Base-by-base conservation (phyloP, 768 basidiomycete species). In the Amanita exitialis region DNA sequence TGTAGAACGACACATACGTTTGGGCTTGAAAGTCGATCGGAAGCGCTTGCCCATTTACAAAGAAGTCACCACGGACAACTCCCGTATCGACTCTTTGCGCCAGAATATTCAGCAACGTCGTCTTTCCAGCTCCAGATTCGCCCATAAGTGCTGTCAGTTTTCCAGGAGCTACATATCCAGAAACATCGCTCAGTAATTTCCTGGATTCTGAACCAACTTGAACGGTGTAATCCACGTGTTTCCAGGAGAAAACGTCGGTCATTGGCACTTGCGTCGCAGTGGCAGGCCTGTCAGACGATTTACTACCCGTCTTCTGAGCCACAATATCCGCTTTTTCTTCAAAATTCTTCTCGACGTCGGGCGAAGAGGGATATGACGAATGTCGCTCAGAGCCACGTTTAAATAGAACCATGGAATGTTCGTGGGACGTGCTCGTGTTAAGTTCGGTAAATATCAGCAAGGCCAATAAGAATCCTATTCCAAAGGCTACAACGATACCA, bases 81-180 rank as follows among this genome's bases (percentile, higher is more conserved):
- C 80, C 80, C 10, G 66, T 68, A 39, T 63, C 64, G 1, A 67
- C 63, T 1, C 78, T 70, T 53, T 78, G 69, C 10, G 80, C 79
- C 1, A 80, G 62, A 49, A 73, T 83, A 62, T 77, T 79, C 28
- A 77, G 69, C 52, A 75, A 72, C 18, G 77, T 86, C 35, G 78
- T 86, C 77, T 73, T 75, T n/a, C 74, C 74, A 35, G 72, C 69
- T 6, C 70, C 73, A 37, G 63, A 75, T 66, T 67, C 75, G 48
- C 75, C 90, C 89, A 84, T 90, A 58, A 82, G 74, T 48, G 85
- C 86, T 0, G 85, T 88, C 50, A 91, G 64, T 52, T 78, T 90
- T 4, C 91, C 90, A 0, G 90, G 91, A 8, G 78, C 79, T n/a
- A 90, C 88, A 62, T 76, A 92, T 0, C 90, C 90, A 25, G 80